These are phyloP conservation scores for Pisolithus tinctorius DNA, from an alignment of 768 basidiomycete genomes.

Conservation along the genomic window DNA sequence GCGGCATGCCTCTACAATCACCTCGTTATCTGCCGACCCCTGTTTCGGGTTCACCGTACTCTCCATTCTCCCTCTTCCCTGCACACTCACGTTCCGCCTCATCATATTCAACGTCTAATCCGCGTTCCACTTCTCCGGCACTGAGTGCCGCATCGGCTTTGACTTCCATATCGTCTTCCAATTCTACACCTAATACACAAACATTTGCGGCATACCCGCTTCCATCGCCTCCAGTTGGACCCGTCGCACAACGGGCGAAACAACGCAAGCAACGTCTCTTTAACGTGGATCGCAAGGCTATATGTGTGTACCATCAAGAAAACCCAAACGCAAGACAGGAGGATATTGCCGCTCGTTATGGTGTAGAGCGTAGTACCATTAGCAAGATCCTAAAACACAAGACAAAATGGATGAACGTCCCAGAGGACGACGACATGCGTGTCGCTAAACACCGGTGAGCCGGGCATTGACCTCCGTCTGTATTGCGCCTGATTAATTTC, in stretches of 20 bases:
- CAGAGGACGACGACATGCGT: constrained; percentile 49
- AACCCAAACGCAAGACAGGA: constrained; percentile 73
- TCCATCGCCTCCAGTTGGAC: constrained; percentile 20
- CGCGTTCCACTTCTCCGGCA: constrained; percentile 56
- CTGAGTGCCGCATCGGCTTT: constrained; percentile 48
- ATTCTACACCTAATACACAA: constrained; percentile 27
- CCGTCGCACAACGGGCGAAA: constrained; percentile 34
- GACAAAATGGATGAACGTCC: constrained; percentile 71
- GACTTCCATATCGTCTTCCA: constrained; percentile 44
- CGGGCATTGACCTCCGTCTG: constrained; percentile 2
- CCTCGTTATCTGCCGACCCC: constrained; percentile 42
- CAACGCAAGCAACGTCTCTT: constrained; percentile 70
- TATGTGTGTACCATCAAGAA: constrained; percentile 59
- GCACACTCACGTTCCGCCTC: constrained; percentile 43
- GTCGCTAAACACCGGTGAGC: constrained; percentile 66
- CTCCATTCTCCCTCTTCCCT: constrained; percentile 37
- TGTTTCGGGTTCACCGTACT: constrained; percentile 38
- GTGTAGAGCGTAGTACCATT: constrained; percentile 88
- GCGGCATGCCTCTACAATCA: constrained; percentile 28
- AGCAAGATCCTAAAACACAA: constrained; percentile 87
- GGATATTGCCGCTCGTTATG: constrained; percentile 70
- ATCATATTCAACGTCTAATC: constrained; percentile 37
- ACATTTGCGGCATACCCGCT: constrained; percentile 25
- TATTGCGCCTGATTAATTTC: constrained; percentile 9
- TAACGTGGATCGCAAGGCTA: constrained; percentile 66